Conservation (phyloP, 768 basidiomycete species). For the Termitomyces sp. region DNA sequence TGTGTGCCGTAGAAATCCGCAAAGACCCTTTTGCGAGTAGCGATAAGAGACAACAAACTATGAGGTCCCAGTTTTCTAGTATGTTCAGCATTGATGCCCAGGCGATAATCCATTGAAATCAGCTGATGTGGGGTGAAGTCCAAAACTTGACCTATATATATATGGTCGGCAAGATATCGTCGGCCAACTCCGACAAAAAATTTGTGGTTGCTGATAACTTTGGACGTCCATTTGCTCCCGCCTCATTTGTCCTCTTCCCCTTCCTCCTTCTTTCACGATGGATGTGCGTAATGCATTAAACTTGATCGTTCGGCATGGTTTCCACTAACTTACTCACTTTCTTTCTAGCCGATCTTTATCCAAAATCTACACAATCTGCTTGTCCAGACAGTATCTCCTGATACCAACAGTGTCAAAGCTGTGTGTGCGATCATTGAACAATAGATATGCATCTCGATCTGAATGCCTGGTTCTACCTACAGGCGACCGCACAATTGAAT, state of each 20-base stretch:
- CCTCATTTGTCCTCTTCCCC: slow-evolving; percentile 17
- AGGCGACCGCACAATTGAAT: slow-evolving; percentile 92
- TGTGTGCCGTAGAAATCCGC: not conserved
- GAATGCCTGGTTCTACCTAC: slow-evolving; percentile 1
- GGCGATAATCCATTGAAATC: not conserved
- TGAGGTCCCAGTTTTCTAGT: not conserved
- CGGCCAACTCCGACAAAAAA: slow-evolving; percentile 59
- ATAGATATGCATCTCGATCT: not conserved
- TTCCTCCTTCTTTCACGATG: slow-evolving; percentile 26
- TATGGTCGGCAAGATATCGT: slow-evolving; percentile 23
- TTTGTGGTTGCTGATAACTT: slow-evolving; percentile 27
- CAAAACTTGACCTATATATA: not conserved
- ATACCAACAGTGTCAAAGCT: slow-evolving; percentile 85
- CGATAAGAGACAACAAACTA: not conserved
- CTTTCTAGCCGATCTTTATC: slow-evolving; percentile 59
- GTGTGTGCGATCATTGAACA: slow-evolving; percentile 41
- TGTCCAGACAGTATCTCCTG: slow-evolving; percentile 78
- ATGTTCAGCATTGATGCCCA: not conserved
- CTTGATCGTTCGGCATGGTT: slow-evolving; percentile 5
- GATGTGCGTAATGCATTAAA: slow-evolving; percentile 36
- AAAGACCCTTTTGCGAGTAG: not conserved
- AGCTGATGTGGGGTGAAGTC: not conserved
- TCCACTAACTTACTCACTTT: slow-evolving; percentile 15
- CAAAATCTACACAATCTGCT: slow-evolving; percentile 84
- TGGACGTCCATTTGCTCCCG: slow-evolving; percentile 19